Conservation (phyloP, 2,329 filamentous ascomycete species). For the Cryphonectria carpinicola region DNA sequence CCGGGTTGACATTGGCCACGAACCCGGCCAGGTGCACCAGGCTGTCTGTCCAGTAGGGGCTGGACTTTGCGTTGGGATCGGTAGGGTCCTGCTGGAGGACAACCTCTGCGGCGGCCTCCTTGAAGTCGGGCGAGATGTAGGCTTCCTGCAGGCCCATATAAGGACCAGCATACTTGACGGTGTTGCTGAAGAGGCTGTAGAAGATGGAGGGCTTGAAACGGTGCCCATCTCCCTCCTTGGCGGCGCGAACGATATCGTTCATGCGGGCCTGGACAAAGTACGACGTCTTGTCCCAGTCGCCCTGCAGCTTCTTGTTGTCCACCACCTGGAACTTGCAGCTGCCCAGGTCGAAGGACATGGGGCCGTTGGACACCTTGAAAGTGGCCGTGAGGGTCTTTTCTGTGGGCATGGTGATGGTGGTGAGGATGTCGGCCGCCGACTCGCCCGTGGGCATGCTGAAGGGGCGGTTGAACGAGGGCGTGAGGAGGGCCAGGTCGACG, state of each 20-base stretch:
- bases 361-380: conserved; percentile 24
- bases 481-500: conserved; percentile 18
- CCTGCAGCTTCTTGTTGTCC: conserved; percentile 20
- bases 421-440: conserved; percentile 20
- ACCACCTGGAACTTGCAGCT: conserved; percentile 20
- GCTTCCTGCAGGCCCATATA: conserved; percentile 32
- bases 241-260: conserved; percentile 15
- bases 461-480: conserved; percentile 22
- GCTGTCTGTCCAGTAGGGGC: conserved; percentile 32
- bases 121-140: conserved; percentile 25
- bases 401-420: conserved; percentile 22
- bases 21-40: conserved; percentile 33
- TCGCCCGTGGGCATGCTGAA: conserved; percentile 24
- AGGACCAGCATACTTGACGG: conserved; percentile 30
- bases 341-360: conserved; percentile 23
- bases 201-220: conserved; percentile 30
- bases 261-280: conserved; percentile 26
- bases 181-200: conserved; percentile 33
- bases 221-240: conserved; percentile 26
- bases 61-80: conserved; percentile 25
- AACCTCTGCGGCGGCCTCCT: conserved; percentile 30
- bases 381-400: conserved; percentile 16
- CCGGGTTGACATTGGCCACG: conserved; percentile 29
- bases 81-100: conserved; percentile 28
- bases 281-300: conserved; percentile 23